Evolutionary conservation across 805 yeast genomes (phyloP).

Genomic region (Lipomyces mesembrius): DNA sequence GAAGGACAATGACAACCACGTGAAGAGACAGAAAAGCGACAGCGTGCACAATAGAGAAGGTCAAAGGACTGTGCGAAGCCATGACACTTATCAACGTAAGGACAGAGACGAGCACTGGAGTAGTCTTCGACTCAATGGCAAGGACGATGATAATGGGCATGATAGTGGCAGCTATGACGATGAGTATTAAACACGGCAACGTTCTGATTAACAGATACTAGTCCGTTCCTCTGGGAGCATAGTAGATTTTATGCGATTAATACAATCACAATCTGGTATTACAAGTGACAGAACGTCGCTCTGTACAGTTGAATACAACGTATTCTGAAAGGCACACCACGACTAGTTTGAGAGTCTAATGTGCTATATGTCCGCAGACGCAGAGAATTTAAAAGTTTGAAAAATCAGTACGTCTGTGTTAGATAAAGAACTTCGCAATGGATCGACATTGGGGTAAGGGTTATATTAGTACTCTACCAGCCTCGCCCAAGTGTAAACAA

Average conservation of each 20-base stretch:
- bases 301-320: not conserved
- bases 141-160: not conserved
- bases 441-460: no score
- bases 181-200: not conserved
- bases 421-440: no score
- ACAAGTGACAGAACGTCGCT: not conserved
- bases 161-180: not conserved
- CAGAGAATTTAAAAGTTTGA: not conserved
- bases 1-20: not conserved
- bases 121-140: not conserved
- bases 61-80: not conserved
- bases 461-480: no score
- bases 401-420: not conserved
- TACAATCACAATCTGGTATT: not conserved
- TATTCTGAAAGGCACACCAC: not conserved
- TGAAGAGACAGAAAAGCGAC: not conserved
- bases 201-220: not conserved
- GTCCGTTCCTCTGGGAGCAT: not conserved
- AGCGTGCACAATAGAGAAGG: not conserved
- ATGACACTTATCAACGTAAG: not conserved
- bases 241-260: not conserved
- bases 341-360: not conserved
- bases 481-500: constrained; percentile 12
- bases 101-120: not conserved
- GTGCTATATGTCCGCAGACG: no score